Evolutionary conservation across 2,329 filamentous ascomycete species (phyloP).

Genomic region (Colletotrichum sp.): DNA sequence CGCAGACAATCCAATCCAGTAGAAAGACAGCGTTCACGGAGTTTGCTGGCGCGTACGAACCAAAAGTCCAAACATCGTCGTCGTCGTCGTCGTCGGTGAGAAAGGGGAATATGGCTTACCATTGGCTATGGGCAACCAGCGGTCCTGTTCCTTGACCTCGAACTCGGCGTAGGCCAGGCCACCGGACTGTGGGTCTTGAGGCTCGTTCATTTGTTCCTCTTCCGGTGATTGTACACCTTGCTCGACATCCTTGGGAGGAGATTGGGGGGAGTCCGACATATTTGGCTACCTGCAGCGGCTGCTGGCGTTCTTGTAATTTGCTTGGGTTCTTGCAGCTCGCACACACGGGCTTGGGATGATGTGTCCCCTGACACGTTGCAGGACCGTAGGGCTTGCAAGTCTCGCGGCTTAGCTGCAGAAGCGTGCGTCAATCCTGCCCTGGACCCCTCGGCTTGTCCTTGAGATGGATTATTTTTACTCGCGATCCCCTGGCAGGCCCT

Average conservation of each 20-base stretch:
- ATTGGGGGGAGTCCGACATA: conserved; percentile 89
- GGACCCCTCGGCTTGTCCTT: conserved; percentile 9
- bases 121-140: conserved; percentile 99
- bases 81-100: not conserved
- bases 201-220: conserved; percentile 94
- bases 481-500: conserved; percentile 35
- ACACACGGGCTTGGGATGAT: conserved; percentile 61
- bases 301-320: conserved; percentile 65
- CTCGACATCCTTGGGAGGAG: conserved; percentile 94
- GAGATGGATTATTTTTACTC: conserved; percentile 32
- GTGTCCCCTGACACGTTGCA: conserved; percentile 69
- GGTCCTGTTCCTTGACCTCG: conserved; percentile 99
- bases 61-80: conserved; percentile 50
- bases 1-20: not conserved
- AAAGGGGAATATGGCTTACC: conserved; percentile 71
- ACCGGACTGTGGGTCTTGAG: conserved; percentile 77
- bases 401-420: conserved; percentile 59
- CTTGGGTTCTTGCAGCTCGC: conserved; percentile 58
- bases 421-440: conserved; percentile 57
- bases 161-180: conserved; percentile 82
- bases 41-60: conserved; percentile 28
- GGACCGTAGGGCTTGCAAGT: conserved; percentile 58
- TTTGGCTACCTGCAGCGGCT: conserved; percentile 75
- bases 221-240: conserved; percentile 90
- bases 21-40: conserved; percentile 5